These are phyloP conservation scores for Macrotyloma uniflorum DNA, from an alignment of 306 rosid species.

Conservation along the genomic window DNA sequence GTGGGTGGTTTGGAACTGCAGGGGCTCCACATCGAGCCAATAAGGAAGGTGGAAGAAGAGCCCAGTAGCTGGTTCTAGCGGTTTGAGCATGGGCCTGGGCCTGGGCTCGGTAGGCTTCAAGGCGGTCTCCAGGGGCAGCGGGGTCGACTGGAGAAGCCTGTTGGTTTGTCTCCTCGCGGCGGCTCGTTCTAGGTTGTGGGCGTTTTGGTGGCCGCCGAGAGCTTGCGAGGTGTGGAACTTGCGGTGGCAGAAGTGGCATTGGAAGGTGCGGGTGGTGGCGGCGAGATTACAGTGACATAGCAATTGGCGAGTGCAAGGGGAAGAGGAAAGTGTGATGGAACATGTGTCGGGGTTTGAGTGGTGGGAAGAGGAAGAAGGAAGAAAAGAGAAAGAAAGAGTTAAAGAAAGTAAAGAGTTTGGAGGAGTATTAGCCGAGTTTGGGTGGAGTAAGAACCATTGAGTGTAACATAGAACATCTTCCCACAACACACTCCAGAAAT, in stretches of 20 bases:
- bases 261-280: conserved; percentile 45
- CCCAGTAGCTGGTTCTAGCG: background rate
- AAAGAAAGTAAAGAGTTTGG: too few relatives aligned
- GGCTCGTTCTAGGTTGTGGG: conserved; percentile 88
- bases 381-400: too few relatives aligned
- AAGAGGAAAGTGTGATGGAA: too few relatives aligned
- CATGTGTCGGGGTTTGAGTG: too few relatives aligned
- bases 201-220: conserved; percentile 95
- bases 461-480: too few relatives aligned
- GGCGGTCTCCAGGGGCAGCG: background rate
- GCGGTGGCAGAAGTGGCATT: conserved; percentile 70
- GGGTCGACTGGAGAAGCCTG: background rate
- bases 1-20: conserved; percentile 24
- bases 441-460: too few relatives aligned
- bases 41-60: conserved; percentile 34
- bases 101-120: background rate
- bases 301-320: too few relatives aligned
- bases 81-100: background rate
- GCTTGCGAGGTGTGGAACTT: conserved; percentile 85
- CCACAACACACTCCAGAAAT: too few relatives aligned
- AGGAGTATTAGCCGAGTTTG: too few relatives aligned
- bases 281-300: too few relatives aligned
- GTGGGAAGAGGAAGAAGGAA: too few relatives aligned
- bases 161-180: conserved; percentile 45
- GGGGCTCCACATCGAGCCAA: conserved; percentile 40